Conservation (phyloP, 2,329 filamentous ascomycete species). For the Aspergillus felis region DNA sequence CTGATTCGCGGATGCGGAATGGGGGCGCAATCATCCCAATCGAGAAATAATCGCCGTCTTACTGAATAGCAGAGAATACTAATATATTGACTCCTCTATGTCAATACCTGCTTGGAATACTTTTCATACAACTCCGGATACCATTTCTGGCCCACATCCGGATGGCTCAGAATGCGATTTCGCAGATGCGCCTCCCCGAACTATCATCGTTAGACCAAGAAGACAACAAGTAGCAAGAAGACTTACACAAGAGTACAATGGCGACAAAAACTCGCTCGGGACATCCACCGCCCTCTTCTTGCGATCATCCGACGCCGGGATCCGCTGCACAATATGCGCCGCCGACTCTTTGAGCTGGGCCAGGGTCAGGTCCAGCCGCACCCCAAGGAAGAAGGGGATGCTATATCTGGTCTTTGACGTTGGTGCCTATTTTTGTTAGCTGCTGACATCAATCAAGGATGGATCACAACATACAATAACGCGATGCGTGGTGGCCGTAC, state of each 20-base stretch:
- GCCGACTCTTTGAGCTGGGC: conserved; percentile 35
- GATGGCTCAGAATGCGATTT: conserved; percentile 35
- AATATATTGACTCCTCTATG: not conserved
- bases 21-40: not conserved
- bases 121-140: conserved; percentile 31
- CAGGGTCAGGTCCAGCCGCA: conserved; percentile 48
- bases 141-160: conserved; percentile 34
- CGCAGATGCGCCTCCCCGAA: conserved; percentile 35
- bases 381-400: conserved; percentile 55
- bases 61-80: not conserved
- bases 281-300: conserved; percentile 33
- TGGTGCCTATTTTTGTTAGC: conserved; percentile 9
- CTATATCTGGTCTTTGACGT: conserved; percentile 36
- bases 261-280: conserved; percentile 35
- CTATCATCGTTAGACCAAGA: conserved; percentile 12
- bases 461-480: conserved; percentile 25
- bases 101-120: conserved; percentile 24
- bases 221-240: accelerated
- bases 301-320: conserved; percentile 27
- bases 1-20: not conserved
- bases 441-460: not conserved
- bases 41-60: not conserved
- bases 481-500: conserved; percentile 40
- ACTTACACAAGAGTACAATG: conserved; percentile 33
- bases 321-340: conserved; percentile 26